These are phyloP conservation scores for Auxenochlorella protothecoides DNA, from an alignment of 139 green algal species.

Conservation along the genomic window DNA sequence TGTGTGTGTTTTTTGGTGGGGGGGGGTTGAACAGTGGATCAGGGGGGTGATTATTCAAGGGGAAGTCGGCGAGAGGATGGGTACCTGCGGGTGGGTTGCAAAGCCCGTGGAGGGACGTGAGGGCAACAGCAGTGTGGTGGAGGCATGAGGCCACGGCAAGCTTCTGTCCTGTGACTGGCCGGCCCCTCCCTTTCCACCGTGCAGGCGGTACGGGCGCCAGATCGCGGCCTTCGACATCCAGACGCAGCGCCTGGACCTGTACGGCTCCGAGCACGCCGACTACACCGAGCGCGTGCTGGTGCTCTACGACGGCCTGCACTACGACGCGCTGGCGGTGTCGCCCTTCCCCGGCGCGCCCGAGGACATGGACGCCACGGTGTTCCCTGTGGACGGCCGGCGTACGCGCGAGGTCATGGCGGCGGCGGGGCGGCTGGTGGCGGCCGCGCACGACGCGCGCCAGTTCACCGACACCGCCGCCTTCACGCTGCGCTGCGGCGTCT, in stretches of 20 bases:
- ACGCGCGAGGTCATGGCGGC: slow-evolving; percentile 25
- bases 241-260: slow-evolving; percentile 72
- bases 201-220: slow-evolving; percentile 51
- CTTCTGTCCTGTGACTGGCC: neutral
- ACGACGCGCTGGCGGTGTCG: slow-evolving; percentile 59
- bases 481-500: slow-evolving; percentile 78
- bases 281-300: slow-evolving; percentile 46
- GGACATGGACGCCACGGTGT: slow-evolving; percentile 35
- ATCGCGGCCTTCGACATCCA: slow-evolving; percentile 90
- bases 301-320: slow-evolving; percentile 71
- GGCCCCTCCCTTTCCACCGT: neutral
- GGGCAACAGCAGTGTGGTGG: too few species aligned
- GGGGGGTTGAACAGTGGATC: too few species aligned
- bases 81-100: too few species aligned
- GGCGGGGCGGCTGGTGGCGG: slow-evolving; percentile 36
- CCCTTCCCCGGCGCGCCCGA: slow-evolving; percentile 57
- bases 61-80: too few species aligned
- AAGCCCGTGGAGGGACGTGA: too few species aligned
- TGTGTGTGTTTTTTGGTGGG: neutral
- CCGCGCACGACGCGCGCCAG: slow-evolving; percentile 39
- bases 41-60: too few species aligned
- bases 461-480: slow-evolving; percentile 82
- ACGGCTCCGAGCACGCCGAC: slow-evolving; percentile 45
- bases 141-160: neutral
- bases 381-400: slow-evolving; percentile 15